Conservation (phyloP, 345 rosid genomes). For the Salix dunnii region DNA sequence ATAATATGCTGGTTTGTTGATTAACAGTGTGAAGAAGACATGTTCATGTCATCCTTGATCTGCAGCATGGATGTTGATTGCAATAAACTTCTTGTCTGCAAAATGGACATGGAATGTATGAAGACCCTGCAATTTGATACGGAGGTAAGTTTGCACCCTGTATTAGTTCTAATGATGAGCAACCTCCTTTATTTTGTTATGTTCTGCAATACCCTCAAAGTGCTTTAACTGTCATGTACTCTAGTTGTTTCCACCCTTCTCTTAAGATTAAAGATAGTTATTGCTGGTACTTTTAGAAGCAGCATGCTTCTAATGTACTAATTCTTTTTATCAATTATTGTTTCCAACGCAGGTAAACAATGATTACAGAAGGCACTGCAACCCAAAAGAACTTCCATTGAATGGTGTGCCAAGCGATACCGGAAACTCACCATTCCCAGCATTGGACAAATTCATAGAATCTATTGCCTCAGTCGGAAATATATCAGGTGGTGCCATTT, state of each 20-base stretch:
- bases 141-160: slow-evolving; percentile 49
- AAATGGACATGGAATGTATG: slow-evolving; percentile 78
- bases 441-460: slow-evolving; percentile 72
- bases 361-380: slow-evolving; percentile 33
- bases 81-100: slow-evolving; percentile 84
- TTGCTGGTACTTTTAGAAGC: no score
- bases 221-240: neutral
- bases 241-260: neutral
- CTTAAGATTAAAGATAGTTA: neutral
- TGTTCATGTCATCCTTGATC: slow-evolving; percentile 86
- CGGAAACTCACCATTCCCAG: slow-evolving; percentile 81
- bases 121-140: slow-evolving; percentile 86
- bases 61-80: slow-evolving; percentile 76
- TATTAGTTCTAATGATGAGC: slow-evolving; percentile 14
- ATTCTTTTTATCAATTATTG: neutral
- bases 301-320: neutral
- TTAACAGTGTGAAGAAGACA: slow-evolving; percentile 67
- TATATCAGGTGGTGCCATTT: slow-evolving; percentile 54
- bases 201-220: neutral
- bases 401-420: slow-evolving; percentile 37
- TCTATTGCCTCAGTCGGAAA: slow-evolving; percentile 63
- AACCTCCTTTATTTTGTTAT: neutral
- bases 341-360: slow-evolving; percentile 46
- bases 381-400: slow-evolving; percentile 30
- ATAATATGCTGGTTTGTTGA: slow-evolving; percentile 13